A percentile compares a stretch with the other conserved stretches of the same genome.
phyloP scores from a whole-genome alignment of 2,329 filamentous ascomycete species.

The Chalaropsis ovoidea region DNA sequence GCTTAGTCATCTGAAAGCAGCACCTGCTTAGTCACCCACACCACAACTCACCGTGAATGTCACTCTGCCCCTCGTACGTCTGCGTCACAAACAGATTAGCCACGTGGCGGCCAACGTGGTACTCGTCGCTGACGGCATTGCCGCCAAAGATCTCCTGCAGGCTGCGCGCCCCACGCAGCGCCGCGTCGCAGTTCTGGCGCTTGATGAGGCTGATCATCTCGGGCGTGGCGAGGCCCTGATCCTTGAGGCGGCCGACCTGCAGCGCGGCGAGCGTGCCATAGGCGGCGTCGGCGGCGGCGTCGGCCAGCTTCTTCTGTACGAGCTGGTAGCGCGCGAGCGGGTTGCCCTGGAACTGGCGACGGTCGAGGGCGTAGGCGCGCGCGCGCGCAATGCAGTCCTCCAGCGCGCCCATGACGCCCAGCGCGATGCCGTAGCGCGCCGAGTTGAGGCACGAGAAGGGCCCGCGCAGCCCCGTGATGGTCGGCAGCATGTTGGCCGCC shows the following conservation, averaged over 20 bases:
- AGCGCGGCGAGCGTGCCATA: slow-evolving; percentile 83
- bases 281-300: slow-evolving; percentile 81
- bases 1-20: not conserved
- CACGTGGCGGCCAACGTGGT: slow-evolving; percentile 87
- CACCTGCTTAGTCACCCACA: too few relatives aligned
- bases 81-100: slow-evolving; percentile 95
- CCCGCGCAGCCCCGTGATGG: slow-evolving; percentile 73
- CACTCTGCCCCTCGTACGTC: slow-evolving; percentile 96
- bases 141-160: slow-evolving; percentile 95
- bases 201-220: slow-evolving; percentile 99
- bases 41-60: slow-evolving; percentile 73
- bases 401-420: slow-evolving; percentile 85
- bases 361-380: slow-evolving; percentile 77
- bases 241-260: slow-evolving; percentile 88
- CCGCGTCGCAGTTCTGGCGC: slow-evolving; percentile 91
- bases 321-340: slow-evolving; percentile 93
- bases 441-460: slow-evolving; percentile 93
- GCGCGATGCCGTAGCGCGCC: slow-evolving; percentile 84
- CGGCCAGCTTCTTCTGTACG: slow-evolving; percentile 93
- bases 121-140: slow-evolving; percentile 97
- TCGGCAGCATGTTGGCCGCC: slow-evolving; percentile 85
- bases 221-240: slow-evolving; percentile 73
- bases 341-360: slow-evolving; percentile 93
- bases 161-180: slow-evolving; percentile 64
- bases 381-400: slow-evolving; percentile 82